phyloP scores from a whole-genome alignment of 371 early-diverging fungal species.

The Actinomortierella wolfii region DNA sequence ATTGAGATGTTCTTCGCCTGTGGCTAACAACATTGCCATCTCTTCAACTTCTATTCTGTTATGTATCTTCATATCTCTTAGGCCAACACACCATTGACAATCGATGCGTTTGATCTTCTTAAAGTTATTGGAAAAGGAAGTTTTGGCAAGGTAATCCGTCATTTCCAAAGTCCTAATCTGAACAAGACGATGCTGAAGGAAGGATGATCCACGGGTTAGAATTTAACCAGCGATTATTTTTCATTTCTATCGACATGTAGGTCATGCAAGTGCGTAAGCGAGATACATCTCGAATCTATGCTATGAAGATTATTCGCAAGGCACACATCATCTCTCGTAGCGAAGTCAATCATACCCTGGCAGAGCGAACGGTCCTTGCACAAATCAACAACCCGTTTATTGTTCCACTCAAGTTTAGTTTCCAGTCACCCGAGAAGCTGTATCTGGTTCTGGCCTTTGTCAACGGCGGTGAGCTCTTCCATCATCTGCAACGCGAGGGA shows the following conservation, averaged over 20 bases:
- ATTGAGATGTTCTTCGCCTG: background rate
- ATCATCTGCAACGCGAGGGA: constrained; percentile 84
- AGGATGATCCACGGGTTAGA: no score
- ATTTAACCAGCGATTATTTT: no score
- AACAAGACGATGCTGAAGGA: constrained; percentile 13
- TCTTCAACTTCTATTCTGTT: constrained; percentile 1
- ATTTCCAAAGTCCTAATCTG: background rate
- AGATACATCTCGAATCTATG: constrained; percentile 94
- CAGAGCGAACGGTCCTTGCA: constrained; percentile 90
- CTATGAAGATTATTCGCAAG: constrained; percentile 97
- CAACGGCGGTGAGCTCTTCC: constrained; percentile 95
- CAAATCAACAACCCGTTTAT: constrained; percentile 88
- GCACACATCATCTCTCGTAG: constrained; percentile 91
- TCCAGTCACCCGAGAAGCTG: constrained; percentile 87
- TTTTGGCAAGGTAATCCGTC: constrained; percentile 92
- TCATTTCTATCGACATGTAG: constrained; percentile 37
- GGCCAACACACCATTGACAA: constrained; percentile 69
- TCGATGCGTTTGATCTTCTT: constrained; percentile 93
- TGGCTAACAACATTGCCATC: constrained; percentile 1
- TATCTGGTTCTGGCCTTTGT: constrained; percentile 92
- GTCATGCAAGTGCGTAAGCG: constrained; percentile 95
- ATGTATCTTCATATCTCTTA: constrained; percentile 16
- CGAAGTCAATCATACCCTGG: constrained; percentile 86
- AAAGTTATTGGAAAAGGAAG: constrained; percentile 96
- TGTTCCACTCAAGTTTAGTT: constrained; percentile 85